These are phyloP conservation scores for Lachnellula occidentalis DNA, from an alignment of 2,329 filamentous ascomycete genomes.

Conservation along the genomic window DNA sequence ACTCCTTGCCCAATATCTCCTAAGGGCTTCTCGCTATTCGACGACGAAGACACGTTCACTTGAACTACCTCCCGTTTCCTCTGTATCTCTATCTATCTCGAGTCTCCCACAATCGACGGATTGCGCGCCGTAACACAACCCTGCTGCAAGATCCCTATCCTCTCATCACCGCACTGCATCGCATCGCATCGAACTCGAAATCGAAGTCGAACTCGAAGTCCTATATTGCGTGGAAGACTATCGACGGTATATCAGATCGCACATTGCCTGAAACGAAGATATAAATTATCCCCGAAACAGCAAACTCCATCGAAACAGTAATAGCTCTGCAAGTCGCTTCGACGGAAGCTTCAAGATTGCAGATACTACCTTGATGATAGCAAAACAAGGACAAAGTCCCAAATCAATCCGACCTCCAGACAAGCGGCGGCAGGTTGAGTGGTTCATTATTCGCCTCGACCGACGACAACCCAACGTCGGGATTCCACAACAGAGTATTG, in stretches of 20 bases:
- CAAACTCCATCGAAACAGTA: constrained; percentile 3
- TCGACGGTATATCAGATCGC: constrained; percentile 1
- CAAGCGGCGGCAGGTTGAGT: neutral
- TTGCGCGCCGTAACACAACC: constrained; percentile 11
- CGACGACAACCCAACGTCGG: neutral
- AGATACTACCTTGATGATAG: neutral
- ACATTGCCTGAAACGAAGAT: constrained; percentile 5
- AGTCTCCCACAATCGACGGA: constrained; percentile 7
- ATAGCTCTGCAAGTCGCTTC: neutral
- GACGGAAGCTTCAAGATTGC: neutral
- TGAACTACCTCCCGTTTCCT: neutral
- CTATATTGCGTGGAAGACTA: constrained; percentile 11
- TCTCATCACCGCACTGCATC: constrained; percentile 8
- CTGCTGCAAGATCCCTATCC: constrained; percentile 12
- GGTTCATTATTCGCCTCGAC: neutral
- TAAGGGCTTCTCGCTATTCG: neutral
- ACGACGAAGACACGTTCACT: neutral
- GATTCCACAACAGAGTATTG: neutral
- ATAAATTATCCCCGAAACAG: neutral
- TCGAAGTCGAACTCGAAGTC: constrained; percentile 6
- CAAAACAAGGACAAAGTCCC: neutral
- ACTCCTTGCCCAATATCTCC: neutral
- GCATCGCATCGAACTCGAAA: neutral
- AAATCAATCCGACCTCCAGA: neutral
- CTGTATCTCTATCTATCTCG: constrained; percentile 2